A percentile compares a stretch with the other conserved stretches of the same genome.
phyloP scores from a whole-genome alignment of 2,329 filamentous ascomycete species.

The Ophiostoma tasmaniense region DNA sequence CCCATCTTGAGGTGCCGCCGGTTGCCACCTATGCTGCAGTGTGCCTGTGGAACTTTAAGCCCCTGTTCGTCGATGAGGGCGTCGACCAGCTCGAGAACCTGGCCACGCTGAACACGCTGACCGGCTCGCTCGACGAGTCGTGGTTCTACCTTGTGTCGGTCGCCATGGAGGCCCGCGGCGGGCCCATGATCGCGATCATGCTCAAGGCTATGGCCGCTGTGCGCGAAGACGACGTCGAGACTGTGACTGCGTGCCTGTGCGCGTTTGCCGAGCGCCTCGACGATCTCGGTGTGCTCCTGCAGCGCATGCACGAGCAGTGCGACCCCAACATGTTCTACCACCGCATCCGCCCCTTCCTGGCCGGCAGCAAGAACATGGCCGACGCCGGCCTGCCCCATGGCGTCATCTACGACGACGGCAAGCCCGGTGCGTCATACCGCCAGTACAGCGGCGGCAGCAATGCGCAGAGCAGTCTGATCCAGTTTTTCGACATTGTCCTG shows the following conservation, averaged over 20 bases:
- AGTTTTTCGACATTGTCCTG: constrained; percentile 91
- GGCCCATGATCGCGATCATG: constrained; percentile 81
- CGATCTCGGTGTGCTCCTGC: constrained; percentile 68
- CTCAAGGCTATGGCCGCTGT: constrained; percentile 76
- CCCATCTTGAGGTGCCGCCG: constrained; percentile 73
- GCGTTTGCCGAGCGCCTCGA: constrained; percentile 81
- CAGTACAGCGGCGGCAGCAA: constrained; percentile 94
- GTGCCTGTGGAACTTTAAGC: constrained; percentile 95
- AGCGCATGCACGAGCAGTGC: constrained; percentile 91
- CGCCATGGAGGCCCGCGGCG: constrained; percentile 88
- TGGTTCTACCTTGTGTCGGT: constrained; percentile 98
- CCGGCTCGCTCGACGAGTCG: constrained; percentile 88
- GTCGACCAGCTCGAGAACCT: constrained; percentile 82
- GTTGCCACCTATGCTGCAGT: constrained; percentile 91
- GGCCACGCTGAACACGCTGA: constrained; percentile 80
- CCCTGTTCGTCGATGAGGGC: constrained; percentile 73
- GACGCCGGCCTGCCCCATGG: constrained; percentile 85
- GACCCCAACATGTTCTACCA: constrained; percentile 93
- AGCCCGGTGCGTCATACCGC: constrained; percentile 52
- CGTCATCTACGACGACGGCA: constrained; percentile 77
- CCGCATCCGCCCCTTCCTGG: constrained; percentile 89
- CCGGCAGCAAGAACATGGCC: constrained; percentile 93
- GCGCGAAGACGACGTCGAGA: constrained; percentile 57
- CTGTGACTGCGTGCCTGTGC: constrained; percentile 68
- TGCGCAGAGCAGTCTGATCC: constrained; percentile 90